Base-by-base conservation (phyloP, 305 asterid genomes). In the Solanum hybrid region DNA sequence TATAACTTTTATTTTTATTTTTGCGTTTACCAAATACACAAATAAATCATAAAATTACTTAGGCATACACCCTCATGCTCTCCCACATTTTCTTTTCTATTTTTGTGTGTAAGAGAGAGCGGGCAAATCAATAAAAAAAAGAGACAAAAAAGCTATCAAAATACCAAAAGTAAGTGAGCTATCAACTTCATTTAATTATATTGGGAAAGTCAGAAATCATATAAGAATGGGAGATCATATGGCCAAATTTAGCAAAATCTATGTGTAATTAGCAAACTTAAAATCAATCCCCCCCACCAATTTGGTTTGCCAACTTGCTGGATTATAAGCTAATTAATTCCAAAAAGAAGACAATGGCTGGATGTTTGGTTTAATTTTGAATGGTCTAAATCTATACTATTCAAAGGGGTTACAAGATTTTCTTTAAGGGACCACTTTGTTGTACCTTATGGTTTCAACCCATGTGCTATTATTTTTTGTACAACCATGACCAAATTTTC, bases 391-490 rank as follows among this genome's bases (percentile, higher is more conserved):
- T 22, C 42, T 88, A 90, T 87, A 90, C 90, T 86, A 79, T 88
- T 90, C 88, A 66, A 29, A 78, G 84, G 77, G 90, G 56, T 91
- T 77, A 88, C 91, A 90, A 90, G 91, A 92, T 91, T 91, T 92
- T 88, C 87, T 78, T 7, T 77, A 88, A 87, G 94, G 95, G 94
- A 84, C 94, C 97, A 91, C 88, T 88, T 32, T 24, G 76, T 75
- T 87, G 93, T 91, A 91, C 92, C 87, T 80, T n/a, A 88, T 90
- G 93, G 90, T 88, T 91, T 91, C 94, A 90, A 90, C 93, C 94
- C 98, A 94, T 94, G 98, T 94, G 96, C 94, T 89, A 90, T 88
- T 89, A 91, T 89, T 19, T 26, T 89, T 24, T 26, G 95, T 93
- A 95, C 95, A 84, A 92, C 91, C 90, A 87, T 89, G 92, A 90